Evolutionary conservation across 441 rosid genomes (phyloP).

Genomic region (Raphanus hybrid): DNA sequence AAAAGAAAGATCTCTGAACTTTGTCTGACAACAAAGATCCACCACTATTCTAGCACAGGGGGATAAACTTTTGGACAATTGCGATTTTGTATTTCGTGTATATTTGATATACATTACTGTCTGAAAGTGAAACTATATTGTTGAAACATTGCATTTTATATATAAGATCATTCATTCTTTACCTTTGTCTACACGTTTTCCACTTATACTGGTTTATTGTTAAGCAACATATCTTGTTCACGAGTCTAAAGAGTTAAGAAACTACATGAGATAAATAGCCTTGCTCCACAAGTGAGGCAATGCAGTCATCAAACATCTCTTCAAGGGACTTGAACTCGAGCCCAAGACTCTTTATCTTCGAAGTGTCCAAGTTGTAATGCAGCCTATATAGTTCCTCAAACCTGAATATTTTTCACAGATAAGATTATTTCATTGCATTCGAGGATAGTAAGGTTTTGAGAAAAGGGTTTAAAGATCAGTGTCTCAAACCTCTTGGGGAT

Average conservation of each 20-base stretch:
- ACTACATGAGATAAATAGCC: conserved; percentile 51
- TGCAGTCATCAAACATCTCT: conserved; percentile 81
- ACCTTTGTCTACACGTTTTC: neutral
- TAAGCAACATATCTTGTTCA: neutral
- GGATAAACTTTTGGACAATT: conserved; percentile 24
- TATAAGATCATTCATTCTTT: neutral
- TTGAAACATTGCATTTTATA: conserved; percentile 1
- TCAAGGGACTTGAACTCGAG: conserved; percentile 66
- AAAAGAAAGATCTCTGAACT: conserved; percentile 11
- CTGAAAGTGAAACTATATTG: neutral
- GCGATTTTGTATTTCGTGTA: conserved; percentile 27
- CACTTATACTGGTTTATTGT: conserved; percentile 14
- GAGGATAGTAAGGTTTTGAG: neutral
- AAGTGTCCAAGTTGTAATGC: conserved; percentile 60
- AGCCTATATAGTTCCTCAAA: conserved; percentile 56
- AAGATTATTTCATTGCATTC: neutral
- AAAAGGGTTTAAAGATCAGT: neutral
- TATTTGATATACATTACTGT: neutral
- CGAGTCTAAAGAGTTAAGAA: neutral
- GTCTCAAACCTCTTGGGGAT: conserved; percentile 55
- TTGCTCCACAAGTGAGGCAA: conserved; percentile 65
- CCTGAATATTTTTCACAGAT: neutral
- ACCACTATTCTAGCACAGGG: conserved; percentile 21
- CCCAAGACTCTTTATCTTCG: conserved; percentile 65
- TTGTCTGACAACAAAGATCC: neutral